Base-by-base conservation (phyloP, 345 rosid genomes). In the Gossypium raimondii region DNA sequence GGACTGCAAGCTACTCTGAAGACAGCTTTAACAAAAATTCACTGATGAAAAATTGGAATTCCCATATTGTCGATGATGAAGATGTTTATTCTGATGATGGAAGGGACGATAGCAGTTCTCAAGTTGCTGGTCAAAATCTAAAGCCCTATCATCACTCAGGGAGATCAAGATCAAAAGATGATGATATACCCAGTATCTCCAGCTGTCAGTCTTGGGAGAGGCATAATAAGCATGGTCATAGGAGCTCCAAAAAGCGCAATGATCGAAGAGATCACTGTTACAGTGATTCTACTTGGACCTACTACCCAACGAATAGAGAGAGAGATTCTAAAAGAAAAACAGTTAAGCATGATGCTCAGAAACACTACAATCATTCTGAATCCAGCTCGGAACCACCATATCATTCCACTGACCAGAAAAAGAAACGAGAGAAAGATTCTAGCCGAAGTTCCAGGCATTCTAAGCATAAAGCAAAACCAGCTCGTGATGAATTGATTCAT, bases 91-190 rank as follows among this genome's bases (percentile, higher is more conserved):
- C 67, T 2, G 51, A 66, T 53, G 75, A 72, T 53, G 75, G 50
- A 45, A 75, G 64, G 41, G 61, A 75, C 47, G 70, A 67, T 16
- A 76, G 69, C 50, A 41, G 57, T 81, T 72, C 69, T 27, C 45
- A 24, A 51, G 22, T 44, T 75, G 61, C 66, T 59, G 60, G 38
- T 61, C 74, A 69, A 53, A 73, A 72, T 65, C 44, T 3, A 16
- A 73, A 48, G 76, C 56, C 45, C 2, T 59, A 66, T 71, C 61
- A 62, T 68, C 77, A 52, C 20, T 51, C 75, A 11, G 81, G 82
- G 70, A 81, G 78, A 50, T 81, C 81, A 44, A 82, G 81, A 67
- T 82, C 85, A 41, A 81, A 78, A 25, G 77, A 76, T 14, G 85
- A 80, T 61, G 77, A 80, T 72, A 27, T 80, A 67, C 80, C 80